phyloP scores from a whole-genome alignment of 169 alveolate genomes.

The Plasmodium blacklocki region DNA sequence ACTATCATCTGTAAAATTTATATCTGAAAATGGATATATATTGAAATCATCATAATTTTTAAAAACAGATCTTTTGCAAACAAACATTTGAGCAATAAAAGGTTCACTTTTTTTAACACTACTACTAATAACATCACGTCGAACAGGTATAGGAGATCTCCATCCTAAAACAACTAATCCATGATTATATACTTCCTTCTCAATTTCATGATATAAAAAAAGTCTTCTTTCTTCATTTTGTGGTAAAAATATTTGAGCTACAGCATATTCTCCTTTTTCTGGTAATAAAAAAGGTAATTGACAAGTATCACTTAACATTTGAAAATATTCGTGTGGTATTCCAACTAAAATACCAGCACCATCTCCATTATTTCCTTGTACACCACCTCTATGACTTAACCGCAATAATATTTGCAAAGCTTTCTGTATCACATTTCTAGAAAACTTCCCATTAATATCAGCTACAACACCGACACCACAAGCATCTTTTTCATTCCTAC shows the following conservation, averaged over 20 bases:
- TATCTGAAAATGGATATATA: constrained; percentile 61
- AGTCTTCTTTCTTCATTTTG: constrained; percentile 76
- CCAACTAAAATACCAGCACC: constrained; percentile 78
- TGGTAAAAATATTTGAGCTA: constrained; percentile 77
- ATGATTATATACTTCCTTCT: constrained; percentile 34
- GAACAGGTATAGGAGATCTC: constrained; percentile 83
- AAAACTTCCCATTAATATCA: constrained; percentile 75
- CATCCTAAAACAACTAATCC: constrained; percentile 82
- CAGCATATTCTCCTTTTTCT: constrained; percentile 79
- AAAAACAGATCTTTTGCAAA: constrained; percentile 74
- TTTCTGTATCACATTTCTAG: constrained; percentile 79
- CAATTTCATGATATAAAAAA: constrained; percentile 56
- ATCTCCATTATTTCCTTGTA: constrained; percentile 82
- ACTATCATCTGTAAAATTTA: constrained; percentile 62
- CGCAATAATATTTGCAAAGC: constrained; percentile 79
- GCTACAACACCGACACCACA: constrained; percentile 86
- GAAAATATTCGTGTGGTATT: constrained; percentile 72
- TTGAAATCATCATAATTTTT: constrained; percentile 74
- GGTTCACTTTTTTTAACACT: constrained; percentile 82
- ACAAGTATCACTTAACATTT: constrained; percentile 77
- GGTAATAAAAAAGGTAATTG: constrained; percentile 77
- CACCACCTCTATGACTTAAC: constrained; percentile 84
- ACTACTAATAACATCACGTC: constrained; percentile 79
- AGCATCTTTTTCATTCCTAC: constrained; percentile 80
- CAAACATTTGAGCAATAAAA: constrained; percentile 82